Base-by-base conservation (phyloP, 305 asterid genomes). In the Salvia sclarea region DNA sequence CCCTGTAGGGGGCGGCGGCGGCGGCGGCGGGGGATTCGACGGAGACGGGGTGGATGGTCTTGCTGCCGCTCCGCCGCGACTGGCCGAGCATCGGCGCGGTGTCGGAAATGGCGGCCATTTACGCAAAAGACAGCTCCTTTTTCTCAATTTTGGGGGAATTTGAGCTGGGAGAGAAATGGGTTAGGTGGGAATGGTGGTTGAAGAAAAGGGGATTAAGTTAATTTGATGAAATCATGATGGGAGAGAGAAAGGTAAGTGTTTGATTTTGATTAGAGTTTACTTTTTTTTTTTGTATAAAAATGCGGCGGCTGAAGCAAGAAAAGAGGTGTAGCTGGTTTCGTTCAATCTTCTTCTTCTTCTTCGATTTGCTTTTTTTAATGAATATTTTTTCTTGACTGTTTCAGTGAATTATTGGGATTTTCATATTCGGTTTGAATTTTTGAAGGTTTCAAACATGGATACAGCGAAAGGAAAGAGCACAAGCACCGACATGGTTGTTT, bases 41-140 rank as follows among this genome's bases (percentile, higher is more conserved):
- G 50, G 82, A 76, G 0, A 81, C 81, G 12, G 96, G 97, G 71
- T 87, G 88, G 72, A 89, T 75, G 55, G 77, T 78, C 77, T 83
- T 85, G 81, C 76, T 85, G 80, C 76, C 73, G n/a, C 82, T 71
- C 49, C 84, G 84, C 76, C 81, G 80, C 12, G 91, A 80, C 56
- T 77, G 81, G 48, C 69, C 80, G 54, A 82, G 70, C 62, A 79
- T 71, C 16, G 72, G 91, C 31, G 73, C 71, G 53, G 77, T 74
- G 8, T 85, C 79, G 38, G 81, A 76, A 31, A 79, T 62, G 41
- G 81, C 64, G 65, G 88, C 82, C 94, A 82, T 87, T 66, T 73
- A 25, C 64, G 8, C 52, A 58, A 31, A 64, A 20, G 54, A 38
- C 3, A 6, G 17, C 8, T 43, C 11, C 20, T 20, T 30, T 5